phyloP scores from a whole-genome alignment of 257 asterid genomes.

The Jaltomata sinuosa region DNA sequence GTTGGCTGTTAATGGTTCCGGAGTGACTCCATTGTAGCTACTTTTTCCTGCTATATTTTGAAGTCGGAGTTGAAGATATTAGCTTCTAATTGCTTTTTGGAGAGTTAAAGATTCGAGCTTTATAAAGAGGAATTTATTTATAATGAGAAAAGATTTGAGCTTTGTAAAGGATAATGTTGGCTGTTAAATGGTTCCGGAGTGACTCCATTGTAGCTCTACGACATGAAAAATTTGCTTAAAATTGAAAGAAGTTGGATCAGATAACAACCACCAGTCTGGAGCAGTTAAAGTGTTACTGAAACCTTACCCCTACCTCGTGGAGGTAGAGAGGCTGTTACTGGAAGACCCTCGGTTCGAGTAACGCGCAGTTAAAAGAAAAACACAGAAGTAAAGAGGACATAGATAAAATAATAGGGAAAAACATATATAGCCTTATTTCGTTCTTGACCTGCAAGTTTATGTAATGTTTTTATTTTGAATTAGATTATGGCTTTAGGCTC shows the following conservation, averaged over 20 bases:
- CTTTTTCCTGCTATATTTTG: too few relatives aligned
- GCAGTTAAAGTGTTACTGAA: too few relatives aligned
- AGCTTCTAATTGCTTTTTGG: too few relatives aligned
- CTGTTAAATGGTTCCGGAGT: not conserved
- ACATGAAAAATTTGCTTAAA: not conserved
- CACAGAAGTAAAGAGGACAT: too few relatives aligned
- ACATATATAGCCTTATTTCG: not conserved
- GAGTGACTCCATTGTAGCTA: not conserved
- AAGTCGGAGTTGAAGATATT: too few relatives aligned
- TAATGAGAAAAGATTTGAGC: not conserved
- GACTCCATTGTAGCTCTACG: not conserved
- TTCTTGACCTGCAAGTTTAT: not conserved
- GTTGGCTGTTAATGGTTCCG: not conserved
- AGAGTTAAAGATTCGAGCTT: not conserved
- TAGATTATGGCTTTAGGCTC: not conserved
- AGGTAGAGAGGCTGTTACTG: too few relatives aligned
- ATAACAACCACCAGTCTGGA: too few relatives aligned
- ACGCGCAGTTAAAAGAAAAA: too few relatives aligned
- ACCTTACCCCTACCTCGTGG: too few relatives aligned
- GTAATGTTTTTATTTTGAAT: not conserved
- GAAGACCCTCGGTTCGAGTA: too few relatives aligned
- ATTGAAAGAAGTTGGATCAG: not conserved
- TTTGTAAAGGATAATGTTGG: not conserved
- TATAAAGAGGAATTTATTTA: not conserved
- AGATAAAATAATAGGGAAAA: too few relatives aligned